Percentiles rank a stretch among this genome's conserved stretches.
Conservation (phyloP, 2,329 filamentous ascomycete species). For the Ceratocystis huliohia region DNA sequence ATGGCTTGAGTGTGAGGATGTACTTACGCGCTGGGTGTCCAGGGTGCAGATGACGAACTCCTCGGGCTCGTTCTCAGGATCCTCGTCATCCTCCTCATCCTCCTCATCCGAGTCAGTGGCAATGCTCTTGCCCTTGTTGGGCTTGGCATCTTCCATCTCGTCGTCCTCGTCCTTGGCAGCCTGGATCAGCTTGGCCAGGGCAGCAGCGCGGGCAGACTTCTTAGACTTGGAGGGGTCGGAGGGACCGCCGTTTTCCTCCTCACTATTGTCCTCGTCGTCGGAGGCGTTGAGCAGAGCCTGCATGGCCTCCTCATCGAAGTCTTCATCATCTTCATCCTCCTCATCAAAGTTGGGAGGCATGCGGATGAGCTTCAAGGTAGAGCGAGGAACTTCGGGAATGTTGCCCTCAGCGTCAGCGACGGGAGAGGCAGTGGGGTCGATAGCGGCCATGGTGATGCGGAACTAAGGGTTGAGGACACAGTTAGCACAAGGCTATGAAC, state of each 20-base stretch:
- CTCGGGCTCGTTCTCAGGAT: slow-evolving; percentile 56
- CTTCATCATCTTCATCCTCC: slow-evolving; percentile 43
- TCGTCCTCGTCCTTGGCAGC: slow-evolving; percentile 43
- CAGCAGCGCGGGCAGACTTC: slow-evolving; percentile 51
- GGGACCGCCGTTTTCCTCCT: slow-evolving; percentile 75
- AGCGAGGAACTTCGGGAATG: slow-evolving; percentile 51
- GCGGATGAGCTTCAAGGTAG: slow-evolving; percentile 85
- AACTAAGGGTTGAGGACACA: slow-evolving; percentile 44
- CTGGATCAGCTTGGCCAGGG: slow-evolving; percentile 58
- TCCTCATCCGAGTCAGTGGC: slow-evolving; percentile 48
- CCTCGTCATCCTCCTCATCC: slow-evolving; percentile 42
- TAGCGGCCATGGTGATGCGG: slow-evolving; percentile 95
- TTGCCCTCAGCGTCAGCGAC: slow-evolving; percentile 52
- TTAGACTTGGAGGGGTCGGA: slow-evolving; percentile 87
- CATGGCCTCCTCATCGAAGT: slow-evolving; percentile 55
- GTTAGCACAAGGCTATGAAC: slow-evolving; percentile 25
- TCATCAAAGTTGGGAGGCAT: slow-evolving; percentile 47
- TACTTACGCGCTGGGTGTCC: slow-evolving; percentile 73
- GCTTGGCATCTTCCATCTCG: slow-evolving; percentile 53
- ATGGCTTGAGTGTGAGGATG: neutral
- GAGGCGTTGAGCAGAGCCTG: slow-evolving; percentile 43
- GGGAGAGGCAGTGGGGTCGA: slow-evolving; percentile 72
- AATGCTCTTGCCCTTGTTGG: slow-evolving; percentile 60
- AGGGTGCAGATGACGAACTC: slow-evolving; percentile 93
- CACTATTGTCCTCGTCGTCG: slow-evolving; percentile 41